A percentile compares a stretch with the other conserved stretches of the same genome.
Conservation (phyloP, 2,329 filamentous ascomycete species). For the Macroventuria anomochaeta region DNA sequence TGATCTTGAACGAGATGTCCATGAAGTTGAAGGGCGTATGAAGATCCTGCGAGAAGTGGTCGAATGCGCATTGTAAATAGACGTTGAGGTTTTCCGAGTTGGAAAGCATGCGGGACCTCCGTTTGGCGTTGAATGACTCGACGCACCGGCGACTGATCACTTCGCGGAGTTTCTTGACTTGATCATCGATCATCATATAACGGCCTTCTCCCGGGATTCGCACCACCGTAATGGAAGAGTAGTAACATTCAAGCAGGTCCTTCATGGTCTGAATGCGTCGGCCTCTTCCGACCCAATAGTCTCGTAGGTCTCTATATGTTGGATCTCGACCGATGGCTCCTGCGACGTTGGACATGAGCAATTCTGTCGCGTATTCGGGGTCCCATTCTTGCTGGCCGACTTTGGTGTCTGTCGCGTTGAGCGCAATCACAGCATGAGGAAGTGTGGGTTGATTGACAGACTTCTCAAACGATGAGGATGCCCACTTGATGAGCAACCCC, state of each 20-base stretch:
- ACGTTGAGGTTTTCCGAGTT: conserved; percentile 56
- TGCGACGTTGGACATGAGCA: no score
- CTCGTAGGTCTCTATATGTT: no score
- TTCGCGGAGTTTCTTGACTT: conserved; percentile 56
- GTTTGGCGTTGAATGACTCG: neutral
- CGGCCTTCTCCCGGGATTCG: conserved; percentile 55
- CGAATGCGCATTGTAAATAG: conserved; percentile 58
- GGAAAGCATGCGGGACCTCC: conserved; percentile 54
- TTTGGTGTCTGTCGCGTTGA: conserved; percentile 55
- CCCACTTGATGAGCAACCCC: conserved; percentile 4
- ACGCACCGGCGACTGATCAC: conserved; percentile 13
- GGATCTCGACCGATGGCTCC: no score
- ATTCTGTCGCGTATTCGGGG: neutral
- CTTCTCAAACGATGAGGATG: conserved; percentile 10
- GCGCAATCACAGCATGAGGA: conserved; percentile 61
- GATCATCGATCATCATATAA: conserved; percentile 57
- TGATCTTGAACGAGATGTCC: neutral
- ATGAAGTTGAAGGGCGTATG: conserved; percentile 57
- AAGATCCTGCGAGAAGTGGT: conserved; percentile 56
- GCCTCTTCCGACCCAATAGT: neutral
- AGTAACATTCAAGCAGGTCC: conserved; percentile 51
- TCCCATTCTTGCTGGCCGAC: conserved; percentile 41
- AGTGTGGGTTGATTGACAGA: conserved; percentile 61
- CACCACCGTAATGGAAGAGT: conserved; percentile 56
- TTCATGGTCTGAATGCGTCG: conserved; percentile 13